phyloP scores from a whole-genome alignment of 306 rosid genomes.

The Ormosia emarginata region DNA sequence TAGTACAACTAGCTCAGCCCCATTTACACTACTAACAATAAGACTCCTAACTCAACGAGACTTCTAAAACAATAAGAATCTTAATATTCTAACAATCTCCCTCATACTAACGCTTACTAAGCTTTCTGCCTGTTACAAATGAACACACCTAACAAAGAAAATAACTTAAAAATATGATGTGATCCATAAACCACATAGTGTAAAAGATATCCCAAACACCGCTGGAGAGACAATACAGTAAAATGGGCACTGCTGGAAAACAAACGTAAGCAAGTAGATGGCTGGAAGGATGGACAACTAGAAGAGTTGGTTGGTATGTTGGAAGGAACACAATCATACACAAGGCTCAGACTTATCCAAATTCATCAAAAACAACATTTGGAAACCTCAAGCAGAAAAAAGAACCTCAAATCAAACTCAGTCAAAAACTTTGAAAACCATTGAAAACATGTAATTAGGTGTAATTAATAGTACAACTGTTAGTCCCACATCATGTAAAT shows the following conservation, averaged over 20 bases:
- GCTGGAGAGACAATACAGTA: neutral
- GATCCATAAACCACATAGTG: neutral
- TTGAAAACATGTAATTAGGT: too few relatives aligned
- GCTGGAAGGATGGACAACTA: neutral
- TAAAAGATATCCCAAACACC: neutral
- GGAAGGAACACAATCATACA: neutral
- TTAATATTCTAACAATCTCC: neutral
- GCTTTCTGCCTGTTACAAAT: neutral
- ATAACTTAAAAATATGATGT: neutral
- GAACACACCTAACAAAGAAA: neutral
- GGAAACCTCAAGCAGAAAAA: neutral
- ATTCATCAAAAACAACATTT: neutral
- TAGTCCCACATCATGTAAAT: too few relatives aligned
- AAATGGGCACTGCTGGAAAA: too few relatives aligned
- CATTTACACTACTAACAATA: too few relatives aligned
- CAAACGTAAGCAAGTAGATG: neutral
- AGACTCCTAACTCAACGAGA: too few relatives aligned
- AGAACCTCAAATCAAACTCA: too few relatives aligned
- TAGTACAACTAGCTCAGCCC: neutral
- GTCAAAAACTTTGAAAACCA: too few relatives aligned
- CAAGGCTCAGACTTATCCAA: neutral
- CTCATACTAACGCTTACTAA: neutral
- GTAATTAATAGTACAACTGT: too few relatives aligned
- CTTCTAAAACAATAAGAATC: too few relatives aligned
- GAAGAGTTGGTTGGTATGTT: neutral